A percentile compares a stretch with the other conserved stretches of the same genome.
Conservation (phyloP, 2,329 filamentous ascomycete genomes). For the Penicillium occitanis region DNA sequence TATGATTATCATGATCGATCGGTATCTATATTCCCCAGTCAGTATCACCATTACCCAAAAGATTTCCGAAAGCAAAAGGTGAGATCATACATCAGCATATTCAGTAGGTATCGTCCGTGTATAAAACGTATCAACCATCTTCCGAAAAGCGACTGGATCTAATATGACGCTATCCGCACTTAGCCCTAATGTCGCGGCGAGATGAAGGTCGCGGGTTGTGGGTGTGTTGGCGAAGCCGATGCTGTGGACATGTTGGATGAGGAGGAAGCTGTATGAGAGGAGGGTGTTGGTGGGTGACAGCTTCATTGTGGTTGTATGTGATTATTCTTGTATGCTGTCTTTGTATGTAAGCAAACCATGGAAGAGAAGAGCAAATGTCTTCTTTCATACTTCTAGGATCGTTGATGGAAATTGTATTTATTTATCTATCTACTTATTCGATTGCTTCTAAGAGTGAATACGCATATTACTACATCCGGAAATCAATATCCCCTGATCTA, state of each 20-base stretch:
- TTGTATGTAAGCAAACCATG: not conserved
- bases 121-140: conserved; percentile 14
- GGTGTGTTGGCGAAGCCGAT: conserved; percentile 23
- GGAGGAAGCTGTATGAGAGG: conserved; percentile 4
- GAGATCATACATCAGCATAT: conserved; percentile 4
- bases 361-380: not conserved
- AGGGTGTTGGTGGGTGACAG: not conserved
- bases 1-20: conserved; percentile 33
- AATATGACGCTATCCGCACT: conserved; percentile 23
- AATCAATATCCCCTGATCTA: not conserved
- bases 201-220: conserved; percentile 24
- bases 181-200: conserved; percentile 26
- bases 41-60: not conserved
- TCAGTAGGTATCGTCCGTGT: conserved; percentile 12
- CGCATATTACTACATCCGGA: conserved; percentile 15
- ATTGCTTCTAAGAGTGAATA: not conserved
- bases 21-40: conserved; percentile 28
- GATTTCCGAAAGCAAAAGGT: not conserved
- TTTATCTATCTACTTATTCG: conserved; percentile 10
- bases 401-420: conserved; percentile 11
- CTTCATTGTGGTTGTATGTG: conserved; percentile 6
- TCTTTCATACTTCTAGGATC: not conserved
- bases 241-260: conserved; percentile 23
- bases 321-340: not conserved
- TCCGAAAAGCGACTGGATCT: conserved; percentile 22